These are phyloP conservation scores for Rauvolfia tetraphylla DNA, from an alignment of 257 asterid species.

Conservation along the genomic window DNA sequence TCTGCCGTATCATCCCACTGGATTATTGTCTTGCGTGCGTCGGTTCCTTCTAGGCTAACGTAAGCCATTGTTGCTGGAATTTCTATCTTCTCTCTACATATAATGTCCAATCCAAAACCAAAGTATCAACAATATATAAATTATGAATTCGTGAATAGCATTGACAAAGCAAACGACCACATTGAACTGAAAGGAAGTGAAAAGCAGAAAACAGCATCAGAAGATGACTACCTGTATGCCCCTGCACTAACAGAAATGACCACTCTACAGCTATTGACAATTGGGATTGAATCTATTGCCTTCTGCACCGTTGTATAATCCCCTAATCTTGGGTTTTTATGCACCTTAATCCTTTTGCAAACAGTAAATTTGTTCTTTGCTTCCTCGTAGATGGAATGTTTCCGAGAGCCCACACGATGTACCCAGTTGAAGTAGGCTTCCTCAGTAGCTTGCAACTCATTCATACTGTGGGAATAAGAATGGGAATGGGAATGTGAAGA, in stretches of 20 bases:
- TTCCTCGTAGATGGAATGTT: constrained; percentile 46
- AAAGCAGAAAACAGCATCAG: not conserved
- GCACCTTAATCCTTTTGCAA: constrained; percentile 58
- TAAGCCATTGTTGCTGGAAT: constrained; percentile 78
- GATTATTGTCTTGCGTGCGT: constrained; percentile 50
- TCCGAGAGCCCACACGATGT: constrained; percentile 41
- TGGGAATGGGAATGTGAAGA: constrained; percentile 13
- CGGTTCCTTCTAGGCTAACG: constrained; percentile 65
- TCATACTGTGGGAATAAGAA: constrained; percentile 23
- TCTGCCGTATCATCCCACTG: constrained; percentile 84
- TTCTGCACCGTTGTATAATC: constrained; percentile 51
- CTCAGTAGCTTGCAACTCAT: constrained; percentile 24
- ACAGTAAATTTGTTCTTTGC: constrained; percentile 54
- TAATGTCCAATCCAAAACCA: not conserved
- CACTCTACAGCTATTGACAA: constrained; percentile 65
- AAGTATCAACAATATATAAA: too few species aligned
- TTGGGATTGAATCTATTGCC: constrained; percentile 70
- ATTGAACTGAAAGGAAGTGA: not conserved
- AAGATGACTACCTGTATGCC: constrained; percentile 49
- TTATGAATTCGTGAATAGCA: too few species aligned
- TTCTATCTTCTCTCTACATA: constrained; percentile 78
- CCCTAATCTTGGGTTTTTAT: constrained; percentile 53
- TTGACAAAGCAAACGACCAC: too few species aligned
- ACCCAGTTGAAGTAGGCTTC: constrained; percentile 60
- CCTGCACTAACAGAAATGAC: constrained; percentile 70